Base-by-base conservation (phyloP, 2,329 filamentous ascomycete species). In the Aureobasidium lini region DNA sequence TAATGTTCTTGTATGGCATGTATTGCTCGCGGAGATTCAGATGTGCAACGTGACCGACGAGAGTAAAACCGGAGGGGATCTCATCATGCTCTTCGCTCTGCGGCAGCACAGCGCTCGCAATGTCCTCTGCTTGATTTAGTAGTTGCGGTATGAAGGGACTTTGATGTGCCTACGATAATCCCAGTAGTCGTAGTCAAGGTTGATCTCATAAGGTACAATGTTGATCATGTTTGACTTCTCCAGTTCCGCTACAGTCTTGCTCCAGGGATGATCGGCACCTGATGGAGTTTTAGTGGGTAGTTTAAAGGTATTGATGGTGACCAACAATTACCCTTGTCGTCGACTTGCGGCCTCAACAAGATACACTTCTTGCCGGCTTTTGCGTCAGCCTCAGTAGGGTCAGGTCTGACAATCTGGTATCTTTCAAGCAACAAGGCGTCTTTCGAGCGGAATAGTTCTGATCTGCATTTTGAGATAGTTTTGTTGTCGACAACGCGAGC, bases 11-110 rank as follows among this genome's bases (percentile, higher is more conserved):
- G 78, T 95, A 96, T 0, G 89, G 90, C 10, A 90, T 77, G 69
- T 91, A 96, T 64, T 86, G 82, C 18, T 89, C 85, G 53, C 90
- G 85, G 34, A 99, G 84, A 72, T 99, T 99, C 61, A 99, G 78
- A 70, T 99, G 94, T 42, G 91, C 56, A 53, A 97, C 86, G 67
- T 97, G 93, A 18, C 94, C 93, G 37, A 93, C 91, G 37, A 87
- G 85, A 60, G 90, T 90, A 77, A 95, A 97, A 50, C 91, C 90
- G 34, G 84, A 83, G 2, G 92, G 93, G 34, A 94, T 85, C 64
- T 95, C 91, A 42, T 87, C 85, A 64, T 91, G 84, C 28, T 88
- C 79, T 49, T 90, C 84, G 60, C 88, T 86, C 64, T 91, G 85
- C 0, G 92, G 92, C 1, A 99, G 79, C 59, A 96, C 84, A 3